Base-by-base conservation (phyloP, 2,329 filamentous ascomycete species). In the Trichoderma arundinaceum region DNA sequence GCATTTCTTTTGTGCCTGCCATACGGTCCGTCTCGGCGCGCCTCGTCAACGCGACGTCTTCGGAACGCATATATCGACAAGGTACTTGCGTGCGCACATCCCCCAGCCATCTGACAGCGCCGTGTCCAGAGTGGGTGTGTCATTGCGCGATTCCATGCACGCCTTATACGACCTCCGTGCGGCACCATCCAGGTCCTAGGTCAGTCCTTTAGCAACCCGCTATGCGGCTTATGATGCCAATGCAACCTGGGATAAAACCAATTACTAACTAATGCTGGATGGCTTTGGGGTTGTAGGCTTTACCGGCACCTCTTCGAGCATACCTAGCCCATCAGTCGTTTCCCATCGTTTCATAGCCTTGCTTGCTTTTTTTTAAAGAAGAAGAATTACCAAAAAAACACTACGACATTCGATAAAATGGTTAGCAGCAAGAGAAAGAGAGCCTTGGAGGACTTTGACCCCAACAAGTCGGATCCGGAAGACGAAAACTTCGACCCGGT, bases 401-500 rank as follows among this genome's bases (percentile, higher is more conserved):
- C 28, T 9, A 19, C 59, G 4, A 2, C 15, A 12, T 22, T 8
- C 53, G 49, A 56, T 5, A 67, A 32, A 38, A 78, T 78, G 77
- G 73, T 71, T 44, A 74, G 75, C 51, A 74, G 75, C 65, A 88
- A 88, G 74, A 80, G 87, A 62, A 90, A 88, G 81, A 79, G 83
- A 68, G 81, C 81, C 66, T 77, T 62, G 13, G 83, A 86, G 68
- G 81, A 82, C 63, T 90, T 89, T 70, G 88, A 90, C 74, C 86
- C 85, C 3, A 89, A 89, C 74, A 84, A 87, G 73, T 90, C 88
- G 58, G 88, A 90, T 70, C 81, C 88, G 2, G 84, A 87, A 57
- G 88, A 90, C 72, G 86, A 87, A 69, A 88, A 88, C 74, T 90
- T 90, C 72, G 84, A 88, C 66, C 87, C 87, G 15, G 73, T 75